Evolutionary conservation across 2,329 filamentous ascomycete genomes (phyloP), one percentile per base, ranked within the genome.

Genomic region (Dothistroma septosporum): DNA sequence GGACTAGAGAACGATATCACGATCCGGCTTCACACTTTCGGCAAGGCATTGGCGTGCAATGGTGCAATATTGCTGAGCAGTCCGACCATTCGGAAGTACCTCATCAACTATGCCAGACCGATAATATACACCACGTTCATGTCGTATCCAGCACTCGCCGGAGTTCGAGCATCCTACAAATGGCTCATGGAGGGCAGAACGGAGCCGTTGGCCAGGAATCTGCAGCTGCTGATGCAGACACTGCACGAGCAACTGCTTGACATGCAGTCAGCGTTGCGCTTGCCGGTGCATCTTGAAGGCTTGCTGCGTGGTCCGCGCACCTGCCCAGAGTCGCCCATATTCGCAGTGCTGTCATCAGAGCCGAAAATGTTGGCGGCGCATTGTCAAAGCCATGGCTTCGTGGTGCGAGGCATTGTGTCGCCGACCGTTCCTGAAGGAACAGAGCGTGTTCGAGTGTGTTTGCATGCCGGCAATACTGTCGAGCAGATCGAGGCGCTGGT

Each of bases 91-190:
- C 78, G 86, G 24, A 75, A 83, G 1, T 91, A 90, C 64, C 78
- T 91, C 55, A 82, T 91, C 73, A 91, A 92, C 69, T 91, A 91
- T 69, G 87, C 88, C 0, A 83, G 88, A n/a, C 86, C 83, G 1
- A 75, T 91, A 47, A 90, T 91, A 58, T 92, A 90, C 72, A 90
- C 88, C 0, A 91, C 88, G 0, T 86, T 87, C 32, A 81, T 89
- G 75, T 81, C 85, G 0, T 84, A 85, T 46, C 83, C 87, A 0
- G 79, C 82, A 1, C 78, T 89, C 1, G 82, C 82, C 0, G 81
- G 82, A 14, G 86, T 89, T 56, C 76, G 79, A 47, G 78, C 82
- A 0, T 79, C 81, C 0, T 89, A 87, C 68, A 77, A 80, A 8
- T 80, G 86, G 33, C 75, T 90, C n/a, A 71, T 70, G 9, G 72